Evolutionary conservation across 2,329 filamentous ascomycete genomes (phyloP), one percentile per base, ranked within the genome.

Genomic region (Monosporascus sp.): DNA sequence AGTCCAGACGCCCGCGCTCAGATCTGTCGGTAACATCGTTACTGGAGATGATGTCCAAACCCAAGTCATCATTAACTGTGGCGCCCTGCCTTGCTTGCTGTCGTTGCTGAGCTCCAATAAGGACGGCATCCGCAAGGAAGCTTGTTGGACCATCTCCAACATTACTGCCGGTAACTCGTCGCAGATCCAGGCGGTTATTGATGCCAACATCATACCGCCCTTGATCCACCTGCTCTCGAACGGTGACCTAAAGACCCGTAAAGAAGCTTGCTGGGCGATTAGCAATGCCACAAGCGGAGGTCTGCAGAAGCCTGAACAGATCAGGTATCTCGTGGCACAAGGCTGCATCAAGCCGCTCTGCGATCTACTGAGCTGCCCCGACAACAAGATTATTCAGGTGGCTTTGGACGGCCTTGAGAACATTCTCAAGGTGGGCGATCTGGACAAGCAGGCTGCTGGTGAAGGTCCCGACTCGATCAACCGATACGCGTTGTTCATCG

Each of bases 321-420:
- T 99, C 65, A 87, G 94, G 62, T 97, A 96, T 72, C 82, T 99
- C 44, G 94, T 99, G 35, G 75, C 84, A 37, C 89, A 94, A 74
- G 94, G 94, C 60, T 97, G 92, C 79, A 97, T 99, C 76, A 96
- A 93, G 77, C 94, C 94, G 4, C 82, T 99, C 37, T 99, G 94
- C 72, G 94, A 99, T 67, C 84, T 99, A 25, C 84, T 99, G 53
- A 85, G 84, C 39, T 99, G 94, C 80, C 95, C 95, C 31, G 94
- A 99, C 74, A 99, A 99, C 79, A 99, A 99, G 84, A 99, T 99
- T 70, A 99, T 99, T 65, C 94, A 99, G 75, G 94, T 99, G 61
- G 94, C 94, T 59, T 84, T 99, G 48, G 94, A 99, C 67, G 94
- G 94, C 51, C 82, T 99, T 52, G 94, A 99, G 85, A 99, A 99